Conservation (phyloP, 305 asterid genomes). For the Fraxinus xanthoxyloides region DNA sequence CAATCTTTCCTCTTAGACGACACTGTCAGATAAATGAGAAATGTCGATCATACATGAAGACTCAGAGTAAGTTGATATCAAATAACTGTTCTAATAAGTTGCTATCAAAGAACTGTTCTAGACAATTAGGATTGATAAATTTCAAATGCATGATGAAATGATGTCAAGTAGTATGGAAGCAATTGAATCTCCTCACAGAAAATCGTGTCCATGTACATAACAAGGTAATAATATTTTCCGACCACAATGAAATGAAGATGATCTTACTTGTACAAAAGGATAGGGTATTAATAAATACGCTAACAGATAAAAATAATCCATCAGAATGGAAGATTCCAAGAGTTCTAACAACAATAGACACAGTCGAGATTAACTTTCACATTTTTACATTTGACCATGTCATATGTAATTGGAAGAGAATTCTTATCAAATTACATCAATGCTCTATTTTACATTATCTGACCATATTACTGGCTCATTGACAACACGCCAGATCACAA, state of each 20-base stretch:
- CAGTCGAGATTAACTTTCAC: neutral
- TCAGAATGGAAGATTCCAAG: neutral
- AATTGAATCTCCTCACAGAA: neutral
- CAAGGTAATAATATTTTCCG: neutral
- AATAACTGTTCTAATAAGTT: neutral
- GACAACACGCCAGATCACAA: neutral
- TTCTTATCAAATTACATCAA: neutral
- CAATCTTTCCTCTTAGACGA: constrained; percentile 91
- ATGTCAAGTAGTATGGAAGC: neutral
- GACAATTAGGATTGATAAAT: neutral
- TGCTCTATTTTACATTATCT: constrained; percentile 1
- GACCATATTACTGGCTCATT: neutral
- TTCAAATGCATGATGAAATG: neutral
- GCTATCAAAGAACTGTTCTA: neutral
- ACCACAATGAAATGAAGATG: neutral
- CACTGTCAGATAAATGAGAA: constrained; percentile 45
- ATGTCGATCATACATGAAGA: neutral
- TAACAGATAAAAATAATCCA: neutral
- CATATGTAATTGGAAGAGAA: neutral
- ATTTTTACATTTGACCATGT: neutral
- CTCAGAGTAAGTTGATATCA: neutral
- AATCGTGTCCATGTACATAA: neutral
- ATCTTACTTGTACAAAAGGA: neutral
- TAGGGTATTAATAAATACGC: neutral
- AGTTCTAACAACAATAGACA: neutral